Conservation (phyloP, 805 yeast species). For the Peterozyma toletana region DNA sequence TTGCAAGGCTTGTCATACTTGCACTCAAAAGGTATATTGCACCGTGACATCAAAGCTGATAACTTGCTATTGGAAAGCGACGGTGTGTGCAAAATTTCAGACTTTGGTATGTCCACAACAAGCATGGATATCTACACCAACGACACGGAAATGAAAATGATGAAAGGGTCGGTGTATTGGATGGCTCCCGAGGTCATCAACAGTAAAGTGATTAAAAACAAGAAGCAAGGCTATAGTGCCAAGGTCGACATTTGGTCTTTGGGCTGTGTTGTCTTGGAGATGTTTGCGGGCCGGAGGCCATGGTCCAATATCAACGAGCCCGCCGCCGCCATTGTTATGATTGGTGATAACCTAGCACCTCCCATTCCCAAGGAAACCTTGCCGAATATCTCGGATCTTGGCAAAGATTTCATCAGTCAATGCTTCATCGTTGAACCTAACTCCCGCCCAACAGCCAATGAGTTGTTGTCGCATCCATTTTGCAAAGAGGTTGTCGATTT, state of each 20-base stretch:
- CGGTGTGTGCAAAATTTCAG: constrained; percentile 92
- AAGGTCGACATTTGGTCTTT: constrained; percentile 97
- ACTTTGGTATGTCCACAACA: constrained; percentile 91
- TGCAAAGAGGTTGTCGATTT: constrained; percentile 33
- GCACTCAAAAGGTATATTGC: constrained; percentile 81
- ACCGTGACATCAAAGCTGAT: constrained; percentile 93
- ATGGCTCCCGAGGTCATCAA: constrained; percentile 99
- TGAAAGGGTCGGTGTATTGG: constrained; percentile 97
- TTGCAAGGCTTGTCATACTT: constrained; percentile 80
- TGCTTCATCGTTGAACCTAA: constrained; percentile 80
- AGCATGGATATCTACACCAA: constrained; percentile 82
- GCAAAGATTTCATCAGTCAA: constrained; percentile 61
- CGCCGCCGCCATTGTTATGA: constrained; percentile 86
- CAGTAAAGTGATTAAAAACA: constrained; percentile 55
- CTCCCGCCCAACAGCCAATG: constrained; percentile 80
- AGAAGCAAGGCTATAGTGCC: constrained; percentile 90
- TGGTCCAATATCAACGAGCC: constrained; percentile 91
- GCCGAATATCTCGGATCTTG: constrained; percentile 54
- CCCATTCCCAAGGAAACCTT: constrained; percentile 90
- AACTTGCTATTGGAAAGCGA: constrained; percentile 81
- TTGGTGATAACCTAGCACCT: constrained; percentile 84
- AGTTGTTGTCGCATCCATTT: constrained; percentile 46
- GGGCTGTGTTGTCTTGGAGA: constrained; percentile 94
- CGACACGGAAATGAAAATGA: constrained; percentile 92
- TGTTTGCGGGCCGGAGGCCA: constrained; percentile 96